Conservation (phyloP, 148 eudicot genomes). For the Selenicereus undatus region DNA sequence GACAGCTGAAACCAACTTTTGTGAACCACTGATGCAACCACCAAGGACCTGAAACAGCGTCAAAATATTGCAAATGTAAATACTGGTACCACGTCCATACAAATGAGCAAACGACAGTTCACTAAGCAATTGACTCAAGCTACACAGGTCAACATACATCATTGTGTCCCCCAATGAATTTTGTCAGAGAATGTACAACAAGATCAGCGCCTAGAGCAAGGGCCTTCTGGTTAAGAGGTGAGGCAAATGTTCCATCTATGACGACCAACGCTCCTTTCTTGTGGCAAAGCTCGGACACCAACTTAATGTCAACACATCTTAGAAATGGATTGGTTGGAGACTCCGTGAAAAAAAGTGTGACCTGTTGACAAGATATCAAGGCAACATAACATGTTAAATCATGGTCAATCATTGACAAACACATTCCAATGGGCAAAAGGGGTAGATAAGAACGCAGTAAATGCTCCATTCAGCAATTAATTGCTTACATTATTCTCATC, state of each 20-base stretch:
- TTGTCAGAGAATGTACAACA: slow-evolving; percentile 77
- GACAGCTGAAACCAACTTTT: slow-evolving; percentile 47
- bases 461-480: background rate
- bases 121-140: background rate
- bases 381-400: background rate
- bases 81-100: background rate
- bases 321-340: slow-evolving; percentile 95
- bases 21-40: slow-evolving; percentile 80
- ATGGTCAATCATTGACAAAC: background rate
- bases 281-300: slow-evolving; percentile 86
- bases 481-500: slow-evolving; percentile 59
- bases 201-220: slow-evolving; percentile 86
- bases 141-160: slow-evolving; percentile 47
- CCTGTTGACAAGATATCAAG: slow-evolving; percentile 25
- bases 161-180: slow-evolving; percentile 76
- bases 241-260: slow-evolving; percentile 91
- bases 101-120: background rate
- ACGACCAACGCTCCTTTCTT: slow-evolving; percentile 78
- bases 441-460: background rate
- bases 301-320: slow-evolving; percentile 84
- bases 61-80: slow-evolving; percentile 6
- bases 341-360: slow-evolving; percentile 74
- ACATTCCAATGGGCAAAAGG: background rate
- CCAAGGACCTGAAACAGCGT: slow-evolving; percentile 63
- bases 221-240: slow-evolving; percentile 93